Base-by-base conservation (phyloP, 768 basidiomycete species). In the Trametes punicea region DNA sequence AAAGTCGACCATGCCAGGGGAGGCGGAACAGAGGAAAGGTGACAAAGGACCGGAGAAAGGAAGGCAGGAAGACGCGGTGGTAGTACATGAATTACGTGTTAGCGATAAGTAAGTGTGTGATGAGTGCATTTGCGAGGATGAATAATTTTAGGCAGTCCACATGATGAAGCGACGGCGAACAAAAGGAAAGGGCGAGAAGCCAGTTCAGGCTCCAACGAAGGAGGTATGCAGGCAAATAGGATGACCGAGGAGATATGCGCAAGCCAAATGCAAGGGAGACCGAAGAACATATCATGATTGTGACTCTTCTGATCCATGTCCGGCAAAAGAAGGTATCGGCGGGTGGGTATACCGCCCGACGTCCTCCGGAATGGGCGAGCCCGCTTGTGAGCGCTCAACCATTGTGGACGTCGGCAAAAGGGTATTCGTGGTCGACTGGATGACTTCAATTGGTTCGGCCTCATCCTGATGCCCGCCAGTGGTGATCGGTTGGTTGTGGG, bases 401-500 rank as follows among this genome's bases (percentile, higher is more conserved):
- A 76, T 70, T 6, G 77, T 77, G 10, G 74, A 72, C 13, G 75
- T 76, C n/a, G 75, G 76, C 4, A 72, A 67, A 16, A 77, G 62
- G 3, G 73, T 76, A 29, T 74, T 72, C 20, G 74, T 73, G 39
- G 73, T 67, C 5, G 73, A 74, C 53, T 70, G 75, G 8, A 67
- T 56, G 23, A 67, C 58, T 6, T 61, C 53, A 23, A 57, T 48
- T 1, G 65, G 70, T 20, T 74, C 67, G 11, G 61, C 59, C 9
- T 65, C 63, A 21, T 60, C 58, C 11, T 59, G 46, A 38, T 62
- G 63, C 5, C 57, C 54, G 13, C 51, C 23, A 27, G 60, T 64
- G n/a, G 70, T 62, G 62, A 80, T 70, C 41, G 85, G 83, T 63
- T 90, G 84, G 65, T 89, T 90, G 60, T 90, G 86, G 39, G 90